Conservation (phyloP, 208 protist genomes). For the Blastocrithidia nonstop region DNA sequence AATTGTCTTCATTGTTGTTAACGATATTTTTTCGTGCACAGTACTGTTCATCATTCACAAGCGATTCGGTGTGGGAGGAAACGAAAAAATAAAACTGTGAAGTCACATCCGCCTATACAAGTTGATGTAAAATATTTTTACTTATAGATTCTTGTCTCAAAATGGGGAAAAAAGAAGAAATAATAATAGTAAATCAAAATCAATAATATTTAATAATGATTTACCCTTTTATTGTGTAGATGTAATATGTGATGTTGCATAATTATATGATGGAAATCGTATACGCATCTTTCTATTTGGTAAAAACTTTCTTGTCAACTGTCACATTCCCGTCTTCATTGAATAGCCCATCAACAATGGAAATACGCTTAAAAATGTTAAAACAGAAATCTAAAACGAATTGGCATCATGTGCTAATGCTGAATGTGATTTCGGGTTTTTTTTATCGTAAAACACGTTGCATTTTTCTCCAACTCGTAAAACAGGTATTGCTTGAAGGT, state of each 20-base stretch:
- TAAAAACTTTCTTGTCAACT: conserved; percentile 55
- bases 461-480: conserved; percentile 65
- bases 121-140: too few relatives aligned
- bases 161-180: too few relatives aligned
- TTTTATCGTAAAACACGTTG: conserved; percentile 79
- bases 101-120: too few relatives aligned
- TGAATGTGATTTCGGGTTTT: conserved; percentile 40
- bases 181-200: too few relatives aligned
- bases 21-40: too few relatives aligned
- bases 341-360: conserved; percentile 68
- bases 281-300: conserved; percentile 69
- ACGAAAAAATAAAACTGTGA: too few relatives aligned
- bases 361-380: conserved; percentile 61
- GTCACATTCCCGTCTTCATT: conserved; percentile 74
- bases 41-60: too few relatives aligned
- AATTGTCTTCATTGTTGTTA: too few relatives aligned
- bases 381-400: conserved; percentile 73
- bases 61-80: too few relatives aligned
- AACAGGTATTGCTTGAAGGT: conserved; percentile 76
- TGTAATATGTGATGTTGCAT: conserved; percentile 25
- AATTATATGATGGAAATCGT: conserved; percentile 44
- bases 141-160: too few relatives aligned
- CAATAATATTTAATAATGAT: too few relatives aligned
- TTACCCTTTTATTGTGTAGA: too few relatives aligned
- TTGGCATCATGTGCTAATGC: conserved; percentile 77